phyloP scores from a whole-genome alignment of 129 eudicot species.

The Smallanthus sonchifolius region DNA sequence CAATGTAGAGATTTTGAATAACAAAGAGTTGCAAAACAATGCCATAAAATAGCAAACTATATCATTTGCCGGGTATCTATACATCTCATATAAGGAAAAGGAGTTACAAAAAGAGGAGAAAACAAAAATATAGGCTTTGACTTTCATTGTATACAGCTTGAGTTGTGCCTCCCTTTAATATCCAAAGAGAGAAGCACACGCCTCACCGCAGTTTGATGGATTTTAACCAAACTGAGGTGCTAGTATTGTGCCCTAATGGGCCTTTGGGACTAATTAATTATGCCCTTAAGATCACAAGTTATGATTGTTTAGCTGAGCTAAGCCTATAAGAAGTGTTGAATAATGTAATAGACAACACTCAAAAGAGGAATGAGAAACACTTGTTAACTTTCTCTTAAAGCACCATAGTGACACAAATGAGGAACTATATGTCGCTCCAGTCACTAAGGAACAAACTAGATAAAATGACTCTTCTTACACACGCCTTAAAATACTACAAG shows the following conservation, averaged over 20 bases:
- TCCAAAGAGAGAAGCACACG: not conserved
- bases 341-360: not conserved
- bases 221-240: not conserved
- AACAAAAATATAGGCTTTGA: not conserved
- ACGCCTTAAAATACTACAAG: not conserved
- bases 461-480: not conserved
- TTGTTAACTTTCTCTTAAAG: not conserved
- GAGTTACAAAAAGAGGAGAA: not conserved
- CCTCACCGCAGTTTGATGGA: not conserved
- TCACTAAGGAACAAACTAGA: not conserved
- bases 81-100: not conserved
- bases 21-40: not conserved
- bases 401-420: not conserved
- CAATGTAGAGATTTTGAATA: not conserved
- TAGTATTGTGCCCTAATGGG: not conserved
- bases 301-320: not conserved
- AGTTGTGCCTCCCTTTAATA: not conserved
- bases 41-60: not conserved
- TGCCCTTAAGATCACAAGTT: not conserved
- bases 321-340: not conserved
- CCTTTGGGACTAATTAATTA: not conserved
- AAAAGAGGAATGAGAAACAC: not conserved
- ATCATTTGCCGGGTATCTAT: not conserved
- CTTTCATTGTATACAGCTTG: not conserved
- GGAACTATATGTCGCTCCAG: not conserved